Base-by-base conservation (phyloP, 1,284 basidiomycete genomes). In the Austroboletus rostrupii region DNA sequence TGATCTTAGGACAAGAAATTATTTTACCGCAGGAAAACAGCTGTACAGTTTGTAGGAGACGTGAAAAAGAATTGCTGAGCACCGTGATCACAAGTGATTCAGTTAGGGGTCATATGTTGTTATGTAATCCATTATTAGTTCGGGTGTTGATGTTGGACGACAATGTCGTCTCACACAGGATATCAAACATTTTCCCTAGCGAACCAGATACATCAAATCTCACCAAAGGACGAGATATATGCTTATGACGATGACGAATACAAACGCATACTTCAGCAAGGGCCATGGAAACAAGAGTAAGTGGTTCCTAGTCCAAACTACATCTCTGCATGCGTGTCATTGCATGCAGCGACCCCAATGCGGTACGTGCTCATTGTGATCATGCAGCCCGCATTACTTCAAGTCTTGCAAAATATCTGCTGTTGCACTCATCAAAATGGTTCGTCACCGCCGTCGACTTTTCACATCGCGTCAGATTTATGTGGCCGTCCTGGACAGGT, bases 401-500 rank as follows among this genome's bases (percentile, higher is more conserved):
- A 92, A 91, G 65, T 81, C 85, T 48, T 96, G 96, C 70, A 92
- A 90, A 71, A 96, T 99, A 56, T 96, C 92, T 1, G 93, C 94
- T 0, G 85, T 96, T 28, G 94, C 96, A 8, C 71, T 99, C 57
- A 96, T 98, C 73, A 99, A 99, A 77, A 99, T 99, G 96, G 96
- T 94, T 69, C 48, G 53, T 49, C 43, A 21, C 31, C 26, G 14
- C 29, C 4, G 8, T 23, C 13, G 6, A 28, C 19, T 35, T n/a
- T 12, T 11, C 10, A 1, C 23, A 2, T n/a, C 16, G 12, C 42
- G n/a, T 17, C 10, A 37, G 20, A 28, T 38, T 41, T n/a, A 52
- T 20, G 11, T 39, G 12, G 16, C 20, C 33, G 13, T 32, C 28
- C 12, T 47, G 11, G 20, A 52, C 3, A 96, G 92, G 93, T 96